Evolutionary conservation across 495 filamentous ascomycete species (phyloP), one percentile per base, ranked within the genome.

Genomic region (Aspergillus kassunensis): DNA sequence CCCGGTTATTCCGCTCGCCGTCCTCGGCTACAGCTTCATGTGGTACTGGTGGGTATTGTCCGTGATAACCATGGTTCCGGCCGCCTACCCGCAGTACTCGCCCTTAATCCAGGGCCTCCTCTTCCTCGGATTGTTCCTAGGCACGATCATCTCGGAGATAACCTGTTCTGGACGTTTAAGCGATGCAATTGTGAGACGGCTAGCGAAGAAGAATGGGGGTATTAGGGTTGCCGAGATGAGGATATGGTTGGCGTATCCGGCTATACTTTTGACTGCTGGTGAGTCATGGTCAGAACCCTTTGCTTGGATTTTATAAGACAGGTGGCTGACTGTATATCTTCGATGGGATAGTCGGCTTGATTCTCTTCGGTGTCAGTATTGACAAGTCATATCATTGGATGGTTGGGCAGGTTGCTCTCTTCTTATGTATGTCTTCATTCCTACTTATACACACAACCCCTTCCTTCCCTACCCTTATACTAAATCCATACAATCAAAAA

Each of bases 11-110:
- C 59, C 68, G 0, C 63, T 81, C 19, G 52, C 70, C 5, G 69
- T 84, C 1, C 45, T 79, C 13, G 67, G 73, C 16, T 86, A 80
- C 62, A 75, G 66, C 45, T 84, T 84, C 54, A 58, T 70, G 3
- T 83, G 77, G 77, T 84, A 85, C 62, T 84, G 81, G 81, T 85
- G 80, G 80, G 63, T 86, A 10, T 55, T 84, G 6, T 81, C 78
- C 0, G 67, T 85, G 10, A 78, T 85, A 19, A 84, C 82, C 3
- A 72, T 81, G 68, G 64, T 83, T 7, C 82, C 82, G 0, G 69
- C 72, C 16, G 82, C 81, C n/a, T 86, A 86, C 53, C 57, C 61
- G 24, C 46, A 60, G 9, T 81, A 78, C 48, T 57, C 61, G 0
- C 76, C 80, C 5, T 62, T 82, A 12, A 77, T 80, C 23, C 81